Evolutionary conservation across 2,329 filamentous ascomycete genomes (phyloP).

Genomic region (Fusarium globosum): DNA sequence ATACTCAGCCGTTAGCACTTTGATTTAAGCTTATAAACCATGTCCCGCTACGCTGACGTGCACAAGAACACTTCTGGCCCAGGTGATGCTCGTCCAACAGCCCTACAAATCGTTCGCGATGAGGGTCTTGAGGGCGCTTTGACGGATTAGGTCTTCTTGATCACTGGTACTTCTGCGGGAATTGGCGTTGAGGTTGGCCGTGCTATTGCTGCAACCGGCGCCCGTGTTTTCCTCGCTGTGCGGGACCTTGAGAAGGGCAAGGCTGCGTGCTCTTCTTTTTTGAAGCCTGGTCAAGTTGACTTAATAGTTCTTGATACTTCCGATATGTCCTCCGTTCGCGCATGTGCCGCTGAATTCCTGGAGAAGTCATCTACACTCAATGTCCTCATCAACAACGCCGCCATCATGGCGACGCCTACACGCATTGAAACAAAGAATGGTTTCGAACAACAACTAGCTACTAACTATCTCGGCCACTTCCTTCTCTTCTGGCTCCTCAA

Average conservation of each 20-base stretch:
- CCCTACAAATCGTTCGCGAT: conserved; percentile 52
- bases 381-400: conserved; percentile 38
- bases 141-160: conserved; percentile 50
- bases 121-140: conserved; percentile 48
- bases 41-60: conserved; percentile 13
- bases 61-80: conserved; percentile 6
- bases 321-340: conserved; percentile 36
- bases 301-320: conserved; percentile 38
- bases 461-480: conserved; percentile 44
- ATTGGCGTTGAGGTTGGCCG: conserved; percentile 57
- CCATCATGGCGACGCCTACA: conserved; percentile 35
- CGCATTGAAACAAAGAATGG: conserved; percentile 32
- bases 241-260: conserved; percentile 30
- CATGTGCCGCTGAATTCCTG: conserved; percentile 33
- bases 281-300: conserved; percentile 16
- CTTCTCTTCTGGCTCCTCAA: conserved; percentile 54
- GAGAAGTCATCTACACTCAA: conserved; percentile 23
- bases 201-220: conserved; percentile 54
- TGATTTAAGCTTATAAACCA: neutral
- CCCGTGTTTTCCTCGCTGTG: conserved; percentile 31
- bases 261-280: neutral
- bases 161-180: conserved; percentile 57
- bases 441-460: conserved; percentile 41
- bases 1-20: neutral
- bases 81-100: conserved; percentile 53